Percentiles rank a stretch among this genome's conserved stretches.
These are phyloP conservation scores for Pelargonium fulgidum DNA, from an alignment of 441 rosid species.

Conservation along the genomic window DNA sequence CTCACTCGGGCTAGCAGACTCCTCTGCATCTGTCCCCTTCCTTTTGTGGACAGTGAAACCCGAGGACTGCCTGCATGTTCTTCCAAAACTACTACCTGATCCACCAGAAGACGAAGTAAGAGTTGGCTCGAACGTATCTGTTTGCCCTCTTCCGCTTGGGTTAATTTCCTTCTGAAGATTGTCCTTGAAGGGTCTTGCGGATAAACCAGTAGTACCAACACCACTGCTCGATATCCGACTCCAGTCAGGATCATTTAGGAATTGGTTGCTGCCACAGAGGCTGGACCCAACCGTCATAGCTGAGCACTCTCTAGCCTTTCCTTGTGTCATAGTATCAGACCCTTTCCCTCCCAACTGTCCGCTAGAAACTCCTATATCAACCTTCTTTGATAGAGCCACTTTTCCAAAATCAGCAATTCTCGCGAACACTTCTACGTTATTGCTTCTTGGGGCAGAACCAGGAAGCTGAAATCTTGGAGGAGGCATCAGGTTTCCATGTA, in stretches of 20 bases:
- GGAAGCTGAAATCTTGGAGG: constrained; percentile 44
- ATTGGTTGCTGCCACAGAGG: constrained; percentile 52
- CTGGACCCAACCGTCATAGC: constrained; percentile 54
- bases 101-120: constrained; percentile 55
- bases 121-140: constrained; percentile 33
- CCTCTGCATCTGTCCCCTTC: constrained; percentile 45
- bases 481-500: constrained; percentile 32
- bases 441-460: constrained; percentile 26
- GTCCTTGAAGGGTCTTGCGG: constrained; percentile 25
- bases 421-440: constrained; percentile 11
- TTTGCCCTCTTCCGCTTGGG: constrained; percentile 29
- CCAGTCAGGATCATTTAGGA: constrained; percentile 31
- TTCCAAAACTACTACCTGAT: constrained; percentile 49
- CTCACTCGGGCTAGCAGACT: constrained; percentile 51
- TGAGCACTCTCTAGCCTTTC: constrained; percentile 34
- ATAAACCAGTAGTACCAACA: constrained; percentile 27
- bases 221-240: constrained; percentile 38
- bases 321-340: constrained; percentile 17
- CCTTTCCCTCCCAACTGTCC: constrained; percentile 18
- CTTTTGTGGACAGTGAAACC: constrained; percentile 41
- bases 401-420: not conserved
- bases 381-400: not conserved
- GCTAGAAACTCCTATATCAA: constrained; percentile 15
- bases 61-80: constrained; percentile 36
- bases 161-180: constrained; percentile 22